Conservation (phyloP, 305 asterid genomes). For the Fraxinus latifolia region DNA sequence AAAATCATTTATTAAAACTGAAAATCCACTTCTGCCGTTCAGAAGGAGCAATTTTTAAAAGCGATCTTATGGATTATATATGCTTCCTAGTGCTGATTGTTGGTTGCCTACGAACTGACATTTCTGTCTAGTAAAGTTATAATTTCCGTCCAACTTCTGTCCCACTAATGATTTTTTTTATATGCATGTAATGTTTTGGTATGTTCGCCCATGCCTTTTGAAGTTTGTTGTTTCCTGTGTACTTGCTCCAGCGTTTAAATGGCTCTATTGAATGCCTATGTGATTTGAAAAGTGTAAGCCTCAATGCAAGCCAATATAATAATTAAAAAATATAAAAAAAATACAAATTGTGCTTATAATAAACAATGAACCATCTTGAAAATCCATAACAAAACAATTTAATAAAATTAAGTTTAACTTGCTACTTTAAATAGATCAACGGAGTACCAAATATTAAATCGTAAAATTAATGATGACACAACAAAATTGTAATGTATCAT, state of each 20-base stretch:
- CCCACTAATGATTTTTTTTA: not conserved
- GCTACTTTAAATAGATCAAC: not conserved
- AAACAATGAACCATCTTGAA: not conserved
- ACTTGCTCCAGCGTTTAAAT: not conserved
- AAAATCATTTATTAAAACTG: not conserved
- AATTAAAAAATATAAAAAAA: not conserved
- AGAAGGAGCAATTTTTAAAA: not conserved
- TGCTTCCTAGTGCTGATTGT: not conserved
- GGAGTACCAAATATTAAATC: not conserved
- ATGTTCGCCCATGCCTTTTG: not conserved
- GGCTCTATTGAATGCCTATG: not conserved
- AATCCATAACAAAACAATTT: not conserved
- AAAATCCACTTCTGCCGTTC: not conserved
- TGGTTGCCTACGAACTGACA: not conserved
- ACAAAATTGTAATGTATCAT: not conserved
- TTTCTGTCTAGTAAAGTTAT: not conserved
- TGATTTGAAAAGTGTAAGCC: not conserved
- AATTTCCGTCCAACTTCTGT: not conserved
- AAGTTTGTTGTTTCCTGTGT: not conserved
- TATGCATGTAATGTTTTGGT: not conserved
- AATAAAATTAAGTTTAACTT: not conserved
- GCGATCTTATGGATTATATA: not conserved
- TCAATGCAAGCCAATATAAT: not conserved
- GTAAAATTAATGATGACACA: not conserved
- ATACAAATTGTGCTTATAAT: not conserved